These are phyloP conservation scores for Trichoderma lentiforme DNA, from an alignment of 2,329 filamentous ascomycete genomes.

Conservation along the genomic window DNA sequence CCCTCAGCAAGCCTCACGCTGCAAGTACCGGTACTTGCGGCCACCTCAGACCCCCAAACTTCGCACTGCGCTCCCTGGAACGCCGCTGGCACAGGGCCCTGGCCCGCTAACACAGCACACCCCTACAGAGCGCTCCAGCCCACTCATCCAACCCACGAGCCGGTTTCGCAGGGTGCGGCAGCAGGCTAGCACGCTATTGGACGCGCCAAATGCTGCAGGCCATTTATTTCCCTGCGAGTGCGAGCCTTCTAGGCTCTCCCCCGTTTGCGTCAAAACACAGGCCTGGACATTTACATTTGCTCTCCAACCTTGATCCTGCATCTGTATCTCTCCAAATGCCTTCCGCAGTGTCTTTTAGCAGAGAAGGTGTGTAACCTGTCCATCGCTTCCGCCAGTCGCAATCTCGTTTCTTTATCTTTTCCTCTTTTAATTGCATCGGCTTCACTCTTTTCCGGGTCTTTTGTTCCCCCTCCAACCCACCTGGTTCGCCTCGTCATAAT, in stretches of 20 bases:
- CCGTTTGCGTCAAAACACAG: constrained; percentile 17
- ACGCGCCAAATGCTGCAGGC: constrained; percentile 17
- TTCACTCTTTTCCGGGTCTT: background rate
- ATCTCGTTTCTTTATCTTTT: background rate
- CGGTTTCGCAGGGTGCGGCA: constrained; percentile 23
- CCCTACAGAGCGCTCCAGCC: constrained; percentile 6
- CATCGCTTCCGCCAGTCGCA: background rate
- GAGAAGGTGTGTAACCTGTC: constrained; percentile 25
- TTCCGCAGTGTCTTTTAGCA: constrained; percentile 23
- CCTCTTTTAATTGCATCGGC: background rate
- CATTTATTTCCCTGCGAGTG: constrained; percentile 18
- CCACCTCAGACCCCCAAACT: background rate
- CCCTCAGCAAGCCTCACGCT: background rate
- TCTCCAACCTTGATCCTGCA: constrained; percentile 11
- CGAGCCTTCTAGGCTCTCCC: constrained; percentile 1
- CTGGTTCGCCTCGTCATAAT: background rate
- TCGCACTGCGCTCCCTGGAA: background rate
- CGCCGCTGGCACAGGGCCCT: constrained; percentile 4
- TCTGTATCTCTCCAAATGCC: constrained; percentile 23
- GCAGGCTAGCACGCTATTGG: constrained; percentile 20
- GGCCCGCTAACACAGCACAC: background rate
- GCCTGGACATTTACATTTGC: background rate
- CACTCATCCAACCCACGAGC: constrained; percentile 23
- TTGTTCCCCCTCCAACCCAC: background rate
- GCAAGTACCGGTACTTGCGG: background rate